Percentiles rank a stretch among this genome's conserved stretches.
These are phyloP conservation scores for Tieghemostelium lacteum DNA, from an alignment of 78 protist species.

Conservation along the genomic window DNA sequence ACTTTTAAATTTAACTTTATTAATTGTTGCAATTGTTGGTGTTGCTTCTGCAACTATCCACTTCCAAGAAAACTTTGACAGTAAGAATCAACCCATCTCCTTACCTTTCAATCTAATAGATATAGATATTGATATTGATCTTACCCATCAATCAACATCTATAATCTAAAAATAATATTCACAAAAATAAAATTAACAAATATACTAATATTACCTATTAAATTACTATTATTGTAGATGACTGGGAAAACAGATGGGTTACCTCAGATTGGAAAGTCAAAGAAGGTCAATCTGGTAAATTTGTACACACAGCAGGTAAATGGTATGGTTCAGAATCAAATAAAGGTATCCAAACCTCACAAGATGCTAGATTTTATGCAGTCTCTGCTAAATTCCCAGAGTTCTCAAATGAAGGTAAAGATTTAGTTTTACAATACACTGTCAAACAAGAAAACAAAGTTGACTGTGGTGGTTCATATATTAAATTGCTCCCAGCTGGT, in stretches of 20 bases:
- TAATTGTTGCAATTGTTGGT: slow-evolving; percentile 5
- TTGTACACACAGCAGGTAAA: slow-evolving; percentile 86
- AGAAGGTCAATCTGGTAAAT: slow-evolving; percentile 88
- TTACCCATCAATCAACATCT: neutral
- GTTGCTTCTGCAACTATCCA: slow-evolving; percentile 1
- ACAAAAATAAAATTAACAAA: neutral
- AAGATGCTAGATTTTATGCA: slow-evolving; percentile 93
- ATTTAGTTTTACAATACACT: slow-evolving; percentile 90
- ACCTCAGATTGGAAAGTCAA: slow-evolving; percentile 65
- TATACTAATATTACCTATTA: neutral
- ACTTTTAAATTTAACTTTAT: neutral
- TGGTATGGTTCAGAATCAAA: slow-evolving; percentile 83
- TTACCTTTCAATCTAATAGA: neutral
- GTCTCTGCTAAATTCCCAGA: slow-evolving; percentile 83
- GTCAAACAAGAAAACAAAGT: slow-evolving; percentile 95
- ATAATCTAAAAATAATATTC: too few relatives aligned
- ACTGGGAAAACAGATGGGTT: slow-evolving; percentile 89
- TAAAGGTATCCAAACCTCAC: slow-evolving; percentile 91
- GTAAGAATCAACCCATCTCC: too few relatives aligned
- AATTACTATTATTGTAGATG: slow-evolving; percentile 8
- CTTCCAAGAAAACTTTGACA: slow-evolving; percentile 32
- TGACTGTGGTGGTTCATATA: slow-evolving; percentile 98
- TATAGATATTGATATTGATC: neutral
- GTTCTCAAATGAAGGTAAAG: slow-evolving; percentile 90
- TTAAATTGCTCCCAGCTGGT: slow-evolving; percentile 92